phyloP scores from a whole-genome alignment of 352 stramenopile genomes.

The Thalassiosira exigua region DNA sequence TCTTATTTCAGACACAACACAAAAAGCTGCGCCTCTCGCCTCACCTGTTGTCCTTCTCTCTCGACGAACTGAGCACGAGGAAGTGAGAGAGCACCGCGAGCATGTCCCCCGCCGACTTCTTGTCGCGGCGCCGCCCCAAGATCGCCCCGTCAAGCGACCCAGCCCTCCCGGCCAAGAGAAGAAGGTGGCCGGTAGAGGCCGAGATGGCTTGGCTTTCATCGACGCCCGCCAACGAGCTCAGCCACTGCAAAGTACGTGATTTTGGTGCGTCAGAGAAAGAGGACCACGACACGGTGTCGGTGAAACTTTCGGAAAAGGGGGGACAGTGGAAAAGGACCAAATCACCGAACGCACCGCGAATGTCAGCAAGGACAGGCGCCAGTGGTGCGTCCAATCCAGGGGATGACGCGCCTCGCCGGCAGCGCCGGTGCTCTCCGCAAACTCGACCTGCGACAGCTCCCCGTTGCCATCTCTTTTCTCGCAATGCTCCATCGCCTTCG shows the following conservation, averaged over 20 bases:
- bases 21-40: background rate
- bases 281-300: background rate
- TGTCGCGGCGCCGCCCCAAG: slow-evolving; percentile 16
- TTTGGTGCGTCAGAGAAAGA: background rate
- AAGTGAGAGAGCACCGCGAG: slow-evolving; percentile 52
- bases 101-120: slow-evolving; percentile 20
- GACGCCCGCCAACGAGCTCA: slow-evolving; percentile 49
- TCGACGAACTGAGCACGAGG: slow-evolving; percentile 55
- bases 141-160: slow-evolving; percentile 55
- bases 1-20: background rate
- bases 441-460: slow-evolving; percentile 32
- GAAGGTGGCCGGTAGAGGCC: slow-evolving; percentile 43
- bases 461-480: slow-evolving; percentile 6
- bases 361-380: slow-evolving; percentile 74
- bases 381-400: slow-evolving; percentile 78
- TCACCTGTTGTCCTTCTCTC: slow-evolving; percentile 55
- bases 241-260: slow-evolving; percentile 47
- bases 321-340: slow-evolving; percentile 29
- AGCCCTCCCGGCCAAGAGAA: slow-evolving; percentile 45
- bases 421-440: slow-evolving; percentile 24
- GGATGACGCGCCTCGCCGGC: slow-evolving; percentile 1
- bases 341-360: slow-evolving; percentile 68
- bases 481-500: slow-evolving; percentile 7
- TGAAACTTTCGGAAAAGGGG: background rate
- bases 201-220: slow-evolving; percentile 54